Base-by-base conservation (phyloP, 441 rosid species). In the Gossypium lobatum region DNA sequence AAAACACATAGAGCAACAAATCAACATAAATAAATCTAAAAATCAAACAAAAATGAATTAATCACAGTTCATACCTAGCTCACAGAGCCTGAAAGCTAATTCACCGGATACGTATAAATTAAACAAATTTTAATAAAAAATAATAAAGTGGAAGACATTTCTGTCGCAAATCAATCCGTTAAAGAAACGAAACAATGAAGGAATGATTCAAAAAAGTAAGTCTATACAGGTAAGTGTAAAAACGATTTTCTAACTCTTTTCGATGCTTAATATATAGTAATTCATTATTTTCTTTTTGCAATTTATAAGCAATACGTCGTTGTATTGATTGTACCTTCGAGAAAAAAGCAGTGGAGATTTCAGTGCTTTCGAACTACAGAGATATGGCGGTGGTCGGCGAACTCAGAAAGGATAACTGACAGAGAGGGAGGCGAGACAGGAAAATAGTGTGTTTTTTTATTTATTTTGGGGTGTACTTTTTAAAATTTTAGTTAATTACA, bases 331-430 rank as follows among this genome's bases (percentile, higher is more conserved):
- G 58, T 54, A 80, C 83, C 83, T 74, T 46, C 0, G 70, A 2
- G 59, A 1, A 9, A 34, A 46, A 28, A 3, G 54, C 21, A 62
- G 60, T 3, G 45, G 52, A 16, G 48, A 70, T 58, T 62, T 65
- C 55, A 42, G 68, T 60, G 75, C 72, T 79, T 72, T 31, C 66
- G 25, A 72, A 53, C 73, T 18, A 55, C 61, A 18, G 20, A 64
- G 71, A 71, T 68, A 59, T 62, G 70, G 77, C 79, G 76, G 71
- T 61, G 67, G 81, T 70, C 82, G 86, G 79, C 84, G 84, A 82
- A 80, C 73, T 72, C 25, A 59, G 73, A 77, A 70, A 68, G 78
- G 84, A 78, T 80, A 80, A 79, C 70, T 50, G 45, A 66, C 65
- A 77, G 73, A 63, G 26, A 3, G 28, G 26, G 34, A 60, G 80